Percentiles rank a stretch among this genome's conserved stretches.
These are phyloP conservation scores for Thymus quinquecostatus DNA, from an alignment of 257 asterid species.

Conservation along the genomic window DNA sequence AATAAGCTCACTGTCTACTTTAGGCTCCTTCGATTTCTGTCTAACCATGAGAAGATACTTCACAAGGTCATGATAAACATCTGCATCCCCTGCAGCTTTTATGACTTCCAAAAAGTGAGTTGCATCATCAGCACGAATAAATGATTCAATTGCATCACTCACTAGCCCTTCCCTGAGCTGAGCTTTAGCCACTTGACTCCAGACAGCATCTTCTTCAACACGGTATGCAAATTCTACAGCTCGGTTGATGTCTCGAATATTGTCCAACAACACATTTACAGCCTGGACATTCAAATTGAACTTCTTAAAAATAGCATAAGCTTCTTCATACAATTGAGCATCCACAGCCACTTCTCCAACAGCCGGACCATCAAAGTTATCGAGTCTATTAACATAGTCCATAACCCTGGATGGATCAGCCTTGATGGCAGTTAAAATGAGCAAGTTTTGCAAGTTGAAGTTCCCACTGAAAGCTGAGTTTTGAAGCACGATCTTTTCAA, in stretches of 20 bases:
- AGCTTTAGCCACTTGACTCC: conserved; percentile 99
- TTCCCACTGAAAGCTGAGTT: conserved; percentile 98
- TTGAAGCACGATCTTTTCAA: conserved; percentile 97
- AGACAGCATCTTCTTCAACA: conserved; percentile 97
- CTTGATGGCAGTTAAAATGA: conserved; percentile 92
- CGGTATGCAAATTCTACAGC: conserved; percentile 98
- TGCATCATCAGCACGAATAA: conserved; percentile 95
- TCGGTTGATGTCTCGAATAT: conserved; percentile 88
- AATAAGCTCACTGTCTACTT: conserved; percentile 97
- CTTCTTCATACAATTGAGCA: conserved; percentile 92
- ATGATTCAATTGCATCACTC: conserved; percentile 97
- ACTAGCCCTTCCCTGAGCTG: conserved; percentile 97
- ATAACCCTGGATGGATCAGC: conserved; percentile 98
- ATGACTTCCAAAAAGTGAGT: conserved; percentile 92
- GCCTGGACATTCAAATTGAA: conserved; percentile 99
- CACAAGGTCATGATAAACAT: conserved; percentile 94
- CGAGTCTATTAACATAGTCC: conserved; percentile 96
- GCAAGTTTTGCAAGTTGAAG: conserved; percentile 92
- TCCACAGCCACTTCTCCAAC: conserved; percentile 99
- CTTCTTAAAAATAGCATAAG: conserved; percentile 94
- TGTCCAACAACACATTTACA: conserved; percentile 86
- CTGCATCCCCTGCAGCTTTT: conserved; percentile 80
- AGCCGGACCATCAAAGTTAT: conserved; percentile 99
- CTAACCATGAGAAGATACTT: conserved; percentile 97
- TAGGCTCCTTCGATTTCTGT: conserved; percentile 95